Percentiles rank a stretch among this genome's conserved stretches.
Conservation (phyloP, 345 rosid genomes). For the Raphanus sativus region DNA sequence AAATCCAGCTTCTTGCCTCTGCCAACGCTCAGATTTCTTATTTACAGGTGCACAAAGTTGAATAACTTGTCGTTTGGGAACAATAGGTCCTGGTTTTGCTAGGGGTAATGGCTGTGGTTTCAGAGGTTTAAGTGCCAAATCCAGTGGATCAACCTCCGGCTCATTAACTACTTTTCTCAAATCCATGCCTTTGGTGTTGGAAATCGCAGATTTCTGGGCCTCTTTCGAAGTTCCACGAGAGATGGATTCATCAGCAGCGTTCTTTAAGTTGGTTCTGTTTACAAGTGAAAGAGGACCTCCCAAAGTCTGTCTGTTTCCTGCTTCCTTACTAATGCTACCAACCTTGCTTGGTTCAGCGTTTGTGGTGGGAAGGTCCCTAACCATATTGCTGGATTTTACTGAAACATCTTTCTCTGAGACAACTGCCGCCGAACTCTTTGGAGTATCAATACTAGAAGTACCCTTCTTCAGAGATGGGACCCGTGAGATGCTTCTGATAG, state of each 20-base stretch:
- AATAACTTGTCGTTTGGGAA: slow-evolving; percentile 85
- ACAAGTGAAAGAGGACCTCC: slow-evolving; percentile 37
- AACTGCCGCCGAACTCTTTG: slow-evolving; percentile 39
- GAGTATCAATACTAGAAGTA: slow-evolving; percentile 33
- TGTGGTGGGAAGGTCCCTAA: slow-evolving; percentile 37
- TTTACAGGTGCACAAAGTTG: slow-evolving; percentile 74
- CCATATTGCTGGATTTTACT: slow-evolving; percentile 30
- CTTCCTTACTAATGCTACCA: slow-evolving; percentile 44
- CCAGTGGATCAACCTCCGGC: slow-evolving; percentile 50
- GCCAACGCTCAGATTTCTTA: slow-evolving; percentile 53
- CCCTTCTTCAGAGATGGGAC: slow-evolving; percentile 38
- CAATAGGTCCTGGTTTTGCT: slow-evolving; percentile 48
- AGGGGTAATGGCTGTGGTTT: slow-evolving; percentile 46
- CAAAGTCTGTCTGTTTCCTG: slow-evolving; percentile 36
- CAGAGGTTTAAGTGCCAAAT: slow-evolving; percentile 48
- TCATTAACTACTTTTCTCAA: slow-evolving; percentile 55
- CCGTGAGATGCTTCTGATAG: slow-evolving; percentile 42
- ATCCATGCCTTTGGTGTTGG: slow-evolving; percentile 42
- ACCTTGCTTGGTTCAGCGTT: slow-evolving; percentile 45
- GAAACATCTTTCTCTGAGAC: slow-evolving; percentile 35
- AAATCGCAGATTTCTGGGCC: slow-evolving; percentile 31
- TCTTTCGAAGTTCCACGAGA: slow-evolving; percentile 37
- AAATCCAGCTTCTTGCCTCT: slow-evolving; percentile 52
- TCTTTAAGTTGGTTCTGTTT: slow-evolving; percentile 36
- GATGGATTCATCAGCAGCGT: slow-evolving; percentile 38